Evolutionary conservation across 805 yeast species (phyloP), one percentile per base, ranked within the genome.

Genomic region (Candida ascalaphidarum): DNA sequence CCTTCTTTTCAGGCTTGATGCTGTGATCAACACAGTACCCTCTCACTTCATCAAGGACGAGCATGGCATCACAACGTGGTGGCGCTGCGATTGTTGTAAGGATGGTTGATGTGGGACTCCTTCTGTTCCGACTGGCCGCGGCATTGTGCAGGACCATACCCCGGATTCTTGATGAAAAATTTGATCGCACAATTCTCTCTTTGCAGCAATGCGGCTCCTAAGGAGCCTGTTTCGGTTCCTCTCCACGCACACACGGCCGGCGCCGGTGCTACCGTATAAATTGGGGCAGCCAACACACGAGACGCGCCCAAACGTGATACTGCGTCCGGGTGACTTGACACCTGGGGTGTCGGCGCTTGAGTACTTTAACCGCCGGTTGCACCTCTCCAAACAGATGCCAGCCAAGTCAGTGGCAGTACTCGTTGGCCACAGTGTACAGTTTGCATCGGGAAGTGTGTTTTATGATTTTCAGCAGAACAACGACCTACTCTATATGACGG

Each of bases 401-500:
- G 61, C 68, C 7, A 64, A 68, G 14, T 75, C 89, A 4, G 55
- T 81, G 16, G 88, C 89, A 0, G 73, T 92, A 14, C 51, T 88
- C 7, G 74, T 80, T 1, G 94, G 96, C 1, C 70, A 71, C 43
- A 63, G 69, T 21, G 62, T 80, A 7, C 82, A 83, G 48, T 85
- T 64, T 53, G 83, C 95, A 7, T 77, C 96, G 1, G 95, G 95
- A 1, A 74, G 89, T 7, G 97, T 89, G 1, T 92, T 92, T 44
- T 77, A 88, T 48, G 81, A 81, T 21, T 92, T 92, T 48, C 94
- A 89, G 47, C 99, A 92, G 56, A 81, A 88, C 48, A 89, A 82
- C 30, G 86, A 92, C 48, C 62, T 92, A 13, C 88, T 60, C 54
- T 89, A 89, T 50, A 54, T 89, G 34, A 80, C 94, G 2, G 97